These are phyloP conservation scores for Mycena rebaudengoi DNA, from an alignment of 768 basidiomycete species.

Conservation along the genomic window DNA sequence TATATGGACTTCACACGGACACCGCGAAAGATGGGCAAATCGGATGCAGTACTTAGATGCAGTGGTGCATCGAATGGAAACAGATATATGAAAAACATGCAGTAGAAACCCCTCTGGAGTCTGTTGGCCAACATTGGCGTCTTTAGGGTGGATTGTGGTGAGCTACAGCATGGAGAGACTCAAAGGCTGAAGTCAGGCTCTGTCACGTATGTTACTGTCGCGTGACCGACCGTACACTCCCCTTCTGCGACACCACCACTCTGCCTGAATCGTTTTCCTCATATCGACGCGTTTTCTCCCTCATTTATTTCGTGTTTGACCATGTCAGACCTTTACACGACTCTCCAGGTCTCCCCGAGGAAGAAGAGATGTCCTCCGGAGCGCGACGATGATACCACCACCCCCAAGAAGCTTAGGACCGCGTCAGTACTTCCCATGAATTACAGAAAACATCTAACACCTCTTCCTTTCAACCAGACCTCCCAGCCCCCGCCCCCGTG, in stretches of 20 bases:
- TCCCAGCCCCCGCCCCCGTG: conserved; percentile 53
- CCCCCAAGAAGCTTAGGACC: conserved; percentile 75
- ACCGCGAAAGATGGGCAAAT: no score
- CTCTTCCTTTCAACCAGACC: conserved; percentile 15
- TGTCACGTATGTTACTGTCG: no score
- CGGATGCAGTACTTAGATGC: no score
- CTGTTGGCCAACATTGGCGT: no score
- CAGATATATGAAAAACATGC: no score
- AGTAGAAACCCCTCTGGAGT: no score
- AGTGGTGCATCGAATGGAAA: no score
- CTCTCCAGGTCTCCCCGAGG: conserved; percentile 70
- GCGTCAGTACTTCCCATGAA: conserved; percentile 47
- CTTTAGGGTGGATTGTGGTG: no score
- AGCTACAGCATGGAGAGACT: no score
- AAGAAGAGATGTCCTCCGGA: conserved; percentile 70
- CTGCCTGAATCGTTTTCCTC: conserved; percentile 11
- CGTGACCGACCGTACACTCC: neutral
- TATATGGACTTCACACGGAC: no score
- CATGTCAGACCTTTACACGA: conserved; percentile 71
- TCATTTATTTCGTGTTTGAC: neutral
- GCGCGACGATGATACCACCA: conserved; percentile 64
- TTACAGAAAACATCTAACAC: neutral
- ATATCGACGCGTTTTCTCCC: conserved; percentile 28
- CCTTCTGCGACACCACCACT: conserved; percentile 21
- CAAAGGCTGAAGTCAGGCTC: no score